These are phyloP conservation scores for Rhipidocladum racemiflorum DNA, from an alignment of 176 grass and related monocot genomes.

Conservation along the genomic window DNA sequence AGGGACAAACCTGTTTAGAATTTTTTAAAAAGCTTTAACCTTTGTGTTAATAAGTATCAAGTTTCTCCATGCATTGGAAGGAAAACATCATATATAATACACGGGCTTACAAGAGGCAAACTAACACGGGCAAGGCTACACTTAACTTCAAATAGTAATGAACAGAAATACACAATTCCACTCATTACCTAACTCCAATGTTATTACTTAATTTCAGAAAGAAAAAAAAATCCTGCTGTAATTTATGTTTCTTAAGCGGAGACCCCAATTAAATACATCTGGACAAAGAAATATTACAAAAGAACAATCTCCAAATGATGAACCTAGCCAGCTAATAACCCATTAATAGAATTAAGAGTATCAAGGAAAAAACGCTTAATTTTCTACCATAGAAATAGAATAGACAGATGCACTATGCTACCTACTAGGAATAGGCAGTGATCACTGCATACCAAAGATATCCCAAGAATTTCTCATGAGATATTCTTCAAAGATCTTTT, in stretches of 20 bases:
- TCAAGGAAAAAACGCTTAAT: neutral
- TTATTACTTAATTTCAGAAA: neutral
- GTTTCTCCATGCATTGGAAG: neutral
- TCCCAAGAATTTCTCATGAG: constrained; percentile 1
- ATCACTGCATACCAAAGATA: neutral
- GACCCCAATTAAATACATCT: neutral
- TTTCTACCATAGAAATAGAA: neutral
- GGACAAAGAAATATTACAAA: neutral
- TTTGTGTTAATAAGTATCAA: neutral
- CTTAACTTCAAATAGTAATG: neutral
- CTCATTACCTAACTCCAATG: neutral
- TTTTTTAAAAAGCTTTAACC: neutral
- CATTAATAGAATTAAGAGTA: neutral
- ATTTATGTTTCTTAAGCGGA: neutral
- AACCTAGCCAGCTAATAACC: neutral
- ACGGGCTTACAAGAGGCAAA: neutral
- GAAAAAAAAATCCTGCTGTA: neutral
- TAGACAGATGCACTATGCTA: neutral
- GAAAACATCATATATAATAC: neutral
- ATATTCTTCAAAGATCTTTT: constrained; percentile 14
- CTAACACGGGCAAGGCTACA: neutral
- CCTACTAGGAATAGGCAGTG: neutral
- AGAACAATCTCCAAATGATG: neutral
- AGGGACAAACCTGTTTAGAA: neutral
- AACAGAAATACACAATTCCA: neutral